Conservation (phyloP, 1,284 basidiomycete genomes). For the Rhodotorula sp. region DNA sequence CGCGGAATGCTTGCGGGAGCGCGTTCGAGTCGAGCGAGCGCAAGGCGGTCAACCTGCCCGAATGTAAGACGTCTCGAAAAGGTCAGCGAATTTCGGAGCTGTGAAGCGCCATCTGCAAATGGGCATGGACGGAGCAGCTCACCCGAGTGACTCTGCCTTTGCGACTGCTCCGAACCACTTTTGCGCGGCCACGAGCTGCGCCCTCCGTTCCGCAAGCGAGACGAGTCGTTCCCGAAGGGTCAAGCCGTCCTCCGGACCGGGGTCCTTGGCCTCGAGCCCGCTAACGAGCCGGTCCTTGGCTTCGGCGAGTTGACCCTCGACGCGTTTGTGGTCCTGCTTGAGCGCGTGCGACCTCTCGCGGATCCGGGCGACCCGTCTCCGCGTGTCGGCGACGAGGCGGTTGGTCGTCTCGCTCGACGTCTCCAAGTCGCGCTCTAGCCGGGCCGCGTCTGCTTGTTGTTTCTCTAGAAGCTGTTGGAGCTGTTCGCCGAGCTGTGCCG, state of each 20-base stretch:
- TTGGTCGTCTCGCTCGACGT: background rate
- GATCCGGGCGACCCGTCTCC: background rate
- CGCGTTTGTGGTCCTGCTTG: background rate
- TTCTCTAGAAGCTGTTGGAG: background rate
- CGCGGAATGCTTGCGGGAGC: conserved; percentile 47
- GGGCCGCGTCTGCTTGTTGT: background rate
- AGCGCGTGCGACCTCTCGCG: background rate
- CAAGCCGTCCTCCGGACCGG: background rate
- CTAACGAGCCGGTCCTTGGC: conserved; percentile 9
- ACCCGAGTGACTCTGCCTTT: conserved; percentile 71
- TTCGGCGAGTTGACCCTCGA: background rate
- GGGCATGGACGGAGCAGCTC: conserved; percentile 39
- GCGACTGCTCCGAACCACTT: conserved; percentile 73
- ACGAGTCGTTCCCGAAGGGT: conserved; percentile 79
- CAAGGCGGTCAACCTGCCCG: conserved; percentile 45
- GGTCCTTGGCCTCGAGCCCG: conserved; percentile 6
- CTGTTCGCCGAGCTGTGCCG: conserved; percentile 10
- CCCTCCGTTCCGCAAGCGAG: conserved; percentile 65
- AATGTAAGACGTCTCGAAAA: background rate
- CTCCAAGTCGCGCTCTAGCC: conserved; percentile 7
- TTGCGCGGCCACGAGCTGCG: conserved; percentile 69
- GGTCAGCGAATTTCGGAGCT: too few species aligned
- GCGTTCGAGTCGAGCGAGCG: conserved; percentile 46
- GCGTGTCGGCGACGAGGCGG: background rate
- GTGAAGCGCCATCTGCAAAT: too few species aligned